Percentiles rank a stretch among this genome's conserved stretches.
Evolutionary conservation across 2,329 filamentous ascomycete species (phyloP).

Genomic region (Talaromyces funiculosus): DNA sequence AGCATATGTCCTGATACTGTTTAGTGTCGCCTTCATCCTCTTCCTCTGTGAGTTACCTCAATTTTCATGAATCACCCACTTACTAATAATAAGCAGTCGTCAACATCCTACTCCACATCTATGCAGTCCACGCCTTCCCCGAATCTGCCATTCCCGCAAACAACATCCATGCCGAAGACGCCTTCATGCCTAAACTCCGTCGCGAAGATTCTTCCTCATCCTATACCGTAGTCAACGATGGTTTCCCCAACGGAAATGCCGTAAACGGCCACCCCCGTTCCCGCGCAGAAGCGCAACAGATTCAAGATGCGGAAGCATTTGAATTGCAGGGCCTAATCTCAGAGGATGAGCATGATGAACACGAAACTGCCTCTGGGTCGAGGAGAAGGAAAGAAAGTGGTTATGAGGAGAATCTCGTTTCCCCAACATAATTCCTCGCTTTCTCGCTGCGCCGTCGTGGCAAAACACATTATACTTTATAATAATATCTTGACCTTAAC

Average conservation of each 20-base stretch:
- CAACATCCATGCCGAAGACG: slow-evolving; percentile 6
- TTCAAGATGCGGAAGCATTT: slow-evolving; percentile 84
- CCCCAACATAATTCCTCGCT: background rate
- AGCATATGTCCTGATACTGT: slow-evolving; percentile 85
- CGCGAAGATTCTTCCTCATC: slow-evolving; percentile 14
- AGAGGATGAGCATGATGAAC: slow-evolving; percentile 59
- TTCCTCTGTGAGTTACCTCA: slow-evolving; percentile 65
- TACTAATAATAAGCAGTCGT: slow-evolving; percentile 48
- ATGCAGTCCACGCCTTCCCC: slow-evolving; percentile 59
- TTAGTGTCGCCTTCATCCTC: slow-evolving; percentile 79
- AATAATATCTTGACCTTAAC: background rate
- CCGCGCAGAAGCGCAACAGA: slow-evolving; percentile 42
- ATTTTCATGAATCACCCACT: slow-evolving; percentile 1
- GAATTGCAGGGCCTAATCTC: slow-evolving; percentile 87
- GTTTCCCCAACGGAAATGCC: slow-evolving; percentile 36
- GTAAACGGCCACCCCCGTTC: slow-evolving; percentile 43
- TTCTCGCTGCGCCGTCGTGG: background rate
- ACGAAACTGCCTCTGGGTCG: background rate
- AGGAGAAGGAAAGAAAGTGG: slow-evolving; percentile 21
- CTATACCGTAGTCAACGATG: slow-evolving; percentile 31
- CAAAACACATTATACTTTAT: background rate
- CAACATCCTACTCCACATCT: slow-evolving; percentile 78
- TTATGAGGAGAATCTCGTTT: slow-evolving; percentile 20
- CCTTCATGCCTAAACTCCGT: slow-evolving; percentile 4
- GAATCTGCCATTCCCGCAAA: slow-evolving; percentile 23